A percentile compares a stretch with the other conserved stretches of the same genome.
Conservation (phyloP, 2,329 filamentous ascomycete genomes). For the Nigrograna mackinnonii region DNA sequence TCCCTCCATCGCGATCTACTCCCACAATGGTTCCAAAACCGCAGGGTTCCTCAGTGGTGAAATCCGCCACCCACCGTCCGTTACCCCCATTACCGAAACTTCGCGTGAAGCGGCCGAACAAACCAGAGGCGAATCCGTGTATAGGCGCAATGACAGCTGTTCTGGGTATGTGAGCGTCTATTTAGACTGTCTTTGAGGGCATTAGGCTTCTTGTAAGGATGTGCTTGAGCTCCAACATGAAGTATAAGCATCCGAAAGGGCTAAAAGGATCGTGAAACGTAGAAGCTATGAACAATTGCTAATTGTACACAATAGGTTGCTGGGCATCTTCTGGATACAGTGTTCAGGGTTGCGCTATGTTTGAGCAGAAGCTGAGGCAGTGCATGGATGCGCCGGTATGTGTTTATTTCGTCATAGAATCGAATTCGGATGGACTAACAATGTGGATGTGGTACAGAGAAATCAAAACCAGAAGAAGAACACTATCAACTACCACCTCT, state of each 20-base stretch:
- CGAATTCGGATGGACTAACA: neutral
- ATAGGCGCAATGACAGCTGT: slow-evolving; percentile 68
- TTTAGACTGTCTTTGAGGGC: neutral
- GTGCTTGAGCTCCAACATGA: no score
- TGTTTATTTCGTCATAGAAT: no score
- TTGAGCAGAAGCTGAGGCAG: slow-evolving; percentile 64
- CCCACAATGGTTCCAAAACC: slow-evolving; percentile 41
- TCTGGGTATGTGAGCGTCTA: slow-evolving; percentile 55
- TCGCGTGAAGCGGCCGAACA: slow-evolving; percentile 66
- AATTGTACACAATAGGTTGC: slow-evolving; percentile 63
- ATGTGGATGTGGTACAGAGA: slow-evolving; percentile 49
- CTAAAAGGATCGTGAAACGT: no score
- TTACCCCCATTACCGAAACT: slow-evolving; percentile 66
- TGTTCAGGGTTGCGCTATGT: slow-evolving; percentile 60
- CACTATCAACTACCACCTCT: slow-evolving; percentile 89
- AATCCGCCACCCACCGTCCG: slow-evolving; percentile 48
- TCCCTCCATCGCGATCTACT: no score
- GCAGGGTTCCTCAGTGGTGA: slow-evolving; percentile 28
- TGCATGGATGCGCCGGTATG: slow-evolving; percentile 85
- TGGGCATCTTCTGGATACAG: slow-evolving; percentile 80
- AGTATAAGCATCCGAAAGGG: no score
- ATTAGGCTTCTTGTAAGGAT: no score
- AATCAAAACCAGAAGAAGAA: slow-evolving; percentile 65
- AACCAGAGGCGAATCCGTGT: slow-evolving; percentile 66
- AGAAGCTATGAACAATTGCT: no score